Percentiles rank a stretch among this genome's conserved stretches.
These are phyloP conservation scores for Fusarium goolgardi DNA, from an alignment of 2,329 filamentous ascomycete species.

Conservation along the genomic window DNA sequence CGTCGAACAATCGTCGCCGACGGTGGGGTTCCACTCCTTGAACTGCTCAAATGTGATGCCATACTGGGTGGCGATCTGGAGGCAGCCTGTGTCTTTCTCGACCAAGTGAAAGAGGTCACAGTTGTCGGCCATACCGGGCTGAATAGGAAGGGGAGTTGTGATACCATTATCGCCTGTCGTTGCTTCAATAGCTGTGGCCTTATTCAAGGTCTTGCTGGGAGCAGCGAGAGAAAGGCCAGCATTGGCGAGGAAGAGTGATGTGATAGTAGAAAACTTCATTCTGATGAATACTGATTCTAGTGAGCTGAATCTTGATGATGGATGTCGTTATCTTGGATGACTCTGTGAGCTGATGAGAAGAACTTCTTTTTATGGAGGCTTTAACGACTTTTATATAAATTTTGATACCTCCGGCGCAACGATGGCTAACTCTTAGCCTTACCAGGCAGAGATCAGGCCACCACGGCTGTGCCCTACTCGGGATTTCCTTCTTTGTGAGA, in stretches of 20 bases:
- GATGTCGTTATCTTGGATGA: accelerated
- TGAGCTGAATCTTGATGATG: no score
- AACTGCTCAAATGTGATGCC: conserved; percentile 6
- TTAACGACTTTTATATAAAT: neutral
- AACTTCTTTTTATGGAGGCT: accelerated
- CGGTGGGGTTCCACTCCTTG: conserved; percentile 16
- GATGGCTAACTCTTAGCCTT: neutral
- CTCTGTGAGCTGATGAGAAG: neutral
- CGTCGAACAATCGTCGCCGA: neutral
- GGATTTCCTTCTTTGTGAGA: accelerated
- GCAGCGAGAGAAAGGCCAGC: neutral
- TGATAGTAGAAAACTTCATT: conserved; percentile 18
- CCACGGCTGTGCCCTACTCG: neutral
- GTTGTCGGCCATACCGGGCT: conserved; percentile 21
- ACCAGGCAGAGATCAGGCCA: neutral
- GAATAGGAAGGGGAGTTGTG: conserved; percentile 18
- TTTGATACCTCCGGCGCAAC: neutral
- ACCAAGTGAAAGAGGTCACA: conserved; percentile 16
- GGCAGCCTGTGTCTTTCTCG: neutral
- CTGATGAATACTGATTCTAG: accelerated
- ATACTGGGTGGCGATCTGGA: neutral
- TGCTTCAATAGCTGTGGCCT: conserved; percentile 13
- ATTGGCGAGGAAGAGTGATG: neutral
- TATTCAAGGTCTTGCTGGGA: neutral
- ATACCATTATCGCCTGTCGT: conserved; percentile 14